phyloP scores from a whole-genome alignment of 2,329 filamentous ascomycete genomes.

The Neonectria punicea region DNA sequence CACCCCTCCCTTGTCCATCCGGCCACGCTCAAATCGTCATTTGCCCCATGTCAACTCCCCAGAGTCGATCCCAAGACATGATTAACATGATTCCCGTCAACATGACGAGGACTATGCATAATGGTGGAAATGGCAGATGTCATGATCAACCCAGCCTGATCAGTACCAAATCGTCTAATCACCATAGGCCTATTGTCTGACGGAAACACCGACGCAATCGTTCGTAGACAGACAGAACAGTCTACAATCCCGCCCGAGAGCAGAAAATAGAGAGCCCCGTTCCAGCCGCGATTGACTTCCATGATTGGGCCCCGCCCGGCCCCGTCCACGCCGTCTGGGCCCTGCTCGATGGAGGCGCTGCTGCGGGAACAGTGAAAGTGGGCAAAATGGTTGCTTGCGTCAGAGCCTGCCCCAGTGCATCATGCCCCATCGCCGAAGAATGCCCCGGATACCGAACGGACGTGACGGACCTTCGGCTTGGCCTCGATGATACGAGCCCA shows the following conservation, averaged over 20 bases:
- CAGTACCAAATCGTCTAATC: background rate
- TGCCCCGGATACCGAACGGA: slow-evolving; percentile 44
- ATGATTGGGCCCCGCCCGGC: slow-evolving; percentile 30
- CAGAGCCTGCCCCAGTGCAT: slow-evolving; percentile 29
- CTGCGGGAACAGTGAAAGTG: slow-evolving; percentile 22
- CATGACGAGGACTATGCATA: background rate
- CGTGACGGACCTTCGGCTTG: slow-evolving; percentile 39
- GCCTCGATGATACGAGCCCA: slow-evolving; percentile 34
- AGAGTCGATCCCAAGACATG: slow-evolving; percentile 16
- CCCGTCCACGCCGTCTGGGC: slow-evolving; percentile 10
- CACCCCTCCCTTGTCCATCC: slow-evolving; percentile 25
- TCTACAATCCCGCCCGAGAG: background rate
- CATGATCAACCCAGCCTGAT: background rate
- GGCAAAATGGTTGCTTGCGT: slow-evolving; percentile 35
- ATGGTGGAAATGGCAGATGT: slow-evolving; percentile 4
- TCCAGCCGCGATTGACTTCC: slow-evolving; percentile 30
- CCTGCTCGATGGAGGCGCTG: slow-evolving; percentile 10
- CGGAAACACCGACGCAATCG: background rate
- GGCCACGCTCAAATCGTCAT: slow-evolving; percentile 15
- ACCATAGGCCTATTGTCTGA: background rate
- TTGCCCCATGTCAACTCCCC: slow-evolving; percentile 23
- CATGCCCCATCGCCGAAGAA: slow-evolving; percentile 37
- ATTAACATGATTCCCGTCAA: slow-evolving; percentile 3
- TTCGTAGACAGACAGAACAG: background rate
- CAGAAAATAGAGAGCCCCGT: slow-evolving; percentile 31